These are phyloP conservation scores for Lichtheimia hyalospora DNA, from an alignment of 371 early-diverging fungal species.

Conservation along the genomic window DNA sequence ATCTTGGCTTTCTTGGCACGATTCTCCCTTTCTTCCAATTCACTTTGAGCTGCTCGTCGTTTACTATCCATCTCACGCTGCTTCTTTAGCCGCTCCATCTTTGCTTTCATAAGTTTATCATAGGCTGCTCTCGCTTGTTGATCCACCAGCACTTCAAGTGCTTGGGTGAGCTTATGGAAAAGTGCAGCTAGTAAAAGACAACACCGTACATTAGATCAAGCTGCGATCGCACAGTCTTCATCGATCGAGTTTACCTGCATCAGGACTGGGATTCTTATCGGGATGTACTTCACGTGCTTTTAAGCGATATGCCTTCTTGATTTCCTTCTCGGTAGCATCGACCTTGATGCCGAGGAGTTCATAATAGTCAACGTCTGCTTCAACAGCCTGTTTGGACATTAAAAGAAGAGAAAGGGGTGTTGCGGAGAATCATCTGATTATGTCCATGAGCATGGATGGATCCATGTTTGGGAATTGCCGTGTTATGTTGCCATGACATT, in stretches of 20 bases:
- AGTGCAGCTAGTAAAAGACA: conserved; percentile 25
- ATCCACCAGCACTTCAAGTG: conserved; percentile 38
- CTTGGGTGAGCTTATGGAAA: conserved; percentile 39
- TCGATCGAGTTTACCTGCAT: conserved; percentile 39
- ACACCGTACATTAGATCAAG: background rate
- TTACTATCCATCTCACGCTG: conserved; percentile 48
- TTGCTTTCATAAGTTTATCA: conserved; percentile 40
- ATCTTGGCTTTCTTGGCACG: conserved; percentile 36
- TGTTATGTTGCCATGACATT: too few relatives aligned
- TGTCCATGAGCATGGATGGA: too few relatives aligned
- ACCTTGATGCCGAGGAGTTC: conserved; percentile 69
- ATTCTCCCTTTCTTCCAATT: conserved; percentile 44
- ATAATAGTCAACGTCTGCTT: conserved; percentile 68
- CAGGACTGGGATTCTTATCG: conserved; percentile 55
- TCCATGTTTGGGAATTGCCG: too few relatives aligned
- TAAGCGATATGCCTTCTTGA: conserved; percentile 77
- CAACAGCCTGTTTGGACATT: conserved; percentile 20
- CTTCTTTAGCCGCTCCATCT: conserved; percentile 43
- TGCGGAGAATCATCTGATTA: too few relatives aligned
- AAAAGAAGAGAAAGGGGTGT: background rate
- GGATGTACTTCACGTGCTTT: conserved; percentile 48
- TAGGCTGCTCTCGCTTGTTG: conserved; percentile 34
- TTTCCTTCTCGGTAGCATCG: conserved; percentile 55
- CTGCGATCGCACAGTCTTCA: background rate
- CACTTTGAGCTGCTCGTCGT: conserved; percentile 40